A percentile compares a stretch with the other conserved stretches of the same genome.
phyloP scores from a whole-genome alignment of 768 basidiomycete species.

The Boletellus emodensis region DNA sequence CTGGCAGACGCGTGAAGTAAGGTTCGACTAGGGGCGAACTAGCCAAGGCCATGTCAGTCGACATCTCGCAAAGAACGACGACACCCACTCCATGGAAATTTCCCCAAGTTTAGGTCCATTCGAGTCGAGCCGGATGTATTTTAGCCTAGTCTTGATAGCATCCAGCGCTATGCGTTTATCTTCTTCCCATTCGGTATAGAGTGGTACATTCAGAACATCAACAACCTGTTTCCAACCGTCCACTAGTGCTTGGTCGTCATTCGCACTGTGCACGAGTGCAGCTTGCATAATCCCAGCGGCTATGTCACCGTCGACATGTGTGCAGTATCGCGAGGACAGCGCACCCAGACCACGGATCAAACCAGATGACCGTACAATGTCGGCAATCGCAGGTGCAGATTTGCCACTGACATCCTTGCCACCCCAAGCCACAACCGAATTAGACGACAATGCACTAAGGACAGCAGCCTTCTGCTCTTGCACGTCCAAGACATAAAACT shows the following conservation, averaged over 20 bases:
- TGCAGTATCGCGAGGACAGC: conserved; percentile 64
- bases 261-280: conserved; percentile 48
- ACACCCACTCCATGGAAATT: conserved; percentile 69
- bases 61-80: neutral
- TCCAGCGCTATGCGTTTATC: conserved; percentile 75
- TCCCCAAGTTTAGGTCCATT: conserved; percentile 82
- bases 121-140: conserved; percentile 75
- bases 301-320: conserved; percentile 53
- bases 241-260: conserved; percentile 50
- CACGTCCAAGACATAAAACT: conserved; percentile 89
- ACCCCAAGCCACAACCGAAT: conserved; percentile 51
- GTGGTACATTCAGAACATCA: conserved; percentile 82
- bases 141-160: conserved; percentile 69
- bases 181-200: conserved; percentile 84
- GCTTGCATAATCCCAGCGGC: conserved; percentile 77
- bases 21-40: conserved; percentile 84
- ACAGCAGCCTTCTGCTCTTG: conserved; percentile 58
- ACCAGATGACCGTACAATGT: conserved; percentile 50
- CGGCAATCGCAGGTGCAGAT: conserved; percentile 60
- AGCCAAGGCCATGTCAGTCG: conserved; percentile 7
- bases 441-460: conserved; percentile 25
- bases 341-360: conserved; percentile 57
- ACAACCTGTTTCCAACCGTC: conserved; percentile 75
- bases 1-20: conserved; percentile 85
- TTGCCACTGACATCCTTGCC: conserved; percentile 59